Base-by-base conservation (phyloP, 257 asterid genomes). In the Nicotiana noctiflora region DNA sequence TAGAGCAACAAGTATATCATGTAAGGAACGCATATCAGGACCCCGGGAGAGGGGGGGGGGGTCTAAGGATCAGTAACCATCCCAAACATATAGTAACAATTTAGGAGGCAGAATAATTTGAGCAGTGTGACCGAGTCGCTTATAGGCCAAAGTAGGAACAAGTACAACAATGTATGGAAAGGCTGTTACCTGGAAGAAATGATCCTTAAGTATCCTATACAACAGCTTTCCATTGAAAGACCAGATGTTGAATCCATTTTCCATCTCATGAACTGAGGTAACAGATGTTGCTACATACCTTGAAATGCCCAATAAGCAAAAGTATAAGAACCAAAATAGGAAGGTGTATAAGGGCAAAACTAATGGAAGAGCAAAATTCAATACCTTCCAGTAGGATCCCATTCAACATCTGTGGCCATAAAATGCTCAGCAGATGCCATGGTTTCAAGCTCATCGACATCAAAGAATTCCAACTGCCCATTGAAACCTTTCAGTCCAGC, bases 381-480 rank as follows among this genome's bases (percentile, higher is more conserved):
- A 83, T 89, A 94, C 98, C 98, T 94, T 86, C 98, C 98, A 1
- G 97, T 93, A 4, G 98, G 98, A 85, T 95, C 99, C 99, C 99
- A 95, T 80, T 93, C 99, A 68, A 95, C 91, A 86, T 95, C 97
- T 27, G 98, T 95, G 0, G 99, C 97, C 99, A 93, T 93, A 87
- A 92, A 95, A 85, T 93, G 98, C 83, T 95, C 98, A 56, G 85
- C 85, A 18, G 90, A 86, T 29, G 97, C 94, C 98, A 95, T 95
- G 85, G 97, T 95, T 90, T 95, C 99, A 76, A 96, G 99, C 77
- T 96, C 99, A 84, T 96, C 99, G 5, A 89, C 98, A 80, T 96
- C 91, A 87, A 86, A 96, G 82, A 96, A 96, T 87, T 96, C 99
- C 83, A 96, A 76, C 82, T 91, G 98, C 75, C 99, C 98, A 79